Evolutionary conservation across 2,329 filamentous ascomycete species (phyloP).

Genomic region (Zymoseptoria tritici): DNA sequence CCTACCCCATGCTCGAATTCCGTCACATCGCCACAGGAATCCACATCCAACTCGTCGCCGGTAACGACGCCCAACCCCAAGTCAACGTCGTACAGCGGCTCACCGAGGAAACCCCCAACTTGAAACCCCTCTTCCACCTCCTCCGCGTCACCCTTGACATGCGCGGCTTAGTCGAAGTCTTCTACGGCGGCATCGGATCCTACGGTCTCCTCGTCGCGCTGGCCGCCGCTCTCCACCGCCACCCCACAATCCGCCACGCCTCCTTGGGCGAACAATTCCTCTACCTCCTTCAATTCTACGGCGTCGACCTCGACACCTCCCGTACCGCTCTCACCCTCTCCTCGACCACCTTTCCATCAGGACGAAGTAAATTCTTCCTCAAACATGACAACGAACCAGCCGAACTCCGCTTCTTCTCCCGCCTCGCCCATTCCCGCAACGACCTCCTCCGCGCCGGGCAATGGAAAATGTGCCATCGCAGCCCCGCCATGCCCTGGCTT

Average conservation of each 20-base stretch:
- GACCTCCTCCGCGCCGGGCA: slow-evolving; percentile 27
- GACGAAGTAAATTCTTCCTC: slow-evolving; percentile 27
- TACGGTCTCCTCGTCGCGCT: slow-evolving; percentile 53
- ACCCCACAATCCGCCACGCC: slow-evolving; percentile 5
- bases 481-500: slow-evolving; percentile 32
- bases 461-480: slow-evolving; percentile 32
- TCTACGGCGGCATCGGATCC: slow-evolving; percentile 44
- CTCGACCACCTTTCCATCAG: neutral
- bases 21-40: slow-evolving; percentile 44
- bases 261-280: slow-evolving; percentile 39
- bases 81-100: slow-evolving; percentile 41
- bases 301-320: slow-evolving; percentile 32
- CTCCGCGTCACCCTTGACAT: slow-evolving; percentile 46
- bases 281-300: slow-evolving; percentile 45
- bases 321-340: neutral
- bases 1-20: slow-evolving; percentile 36
- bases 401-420: no score
- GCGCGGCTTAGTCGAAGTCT: slow-evolving; percentile 43
- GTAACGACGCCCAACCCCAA: slow-evolving; percentile 34
- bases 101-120: slow-evolving; percentile 41
- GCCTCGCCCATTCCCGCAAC: neutral
- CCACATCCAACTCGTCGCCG: slow-evolving; percentile 45
- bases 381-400: slow-evolving; percentile 17
- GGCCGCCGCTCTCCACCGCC: slow-evolving; percentile 40
- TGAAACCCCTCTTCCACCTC: slow-evolving; percentile 44